These are phyloP conservation scores for Imleria badia DNA, from an alignment of 768 basidiomycete genomes.

Conservation along the genomic window DNA sequence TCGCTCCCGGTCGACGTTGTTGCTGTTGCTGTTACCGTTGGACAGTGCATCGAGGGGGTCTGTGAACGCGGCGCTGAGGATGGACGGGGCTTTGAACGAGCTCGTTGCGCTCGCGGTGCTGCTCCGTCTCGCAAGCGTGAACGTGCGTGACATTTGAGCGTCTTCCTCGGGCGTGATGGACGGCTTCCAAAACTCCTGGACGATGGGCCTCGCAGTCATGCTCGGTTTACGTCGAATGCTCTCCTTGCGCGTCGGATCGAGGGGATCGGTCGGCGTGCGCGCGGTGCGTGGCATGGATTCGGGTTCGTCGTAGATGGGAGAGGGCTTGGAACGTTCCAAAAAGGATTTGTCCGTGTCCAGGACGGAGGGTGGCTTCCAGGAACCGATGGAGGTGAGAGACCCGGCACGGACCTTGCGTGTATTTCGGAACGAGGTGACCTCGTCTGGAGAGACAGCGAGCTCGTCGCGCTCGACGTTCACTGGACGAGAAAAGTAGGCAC, in stretches of 20 bases:
- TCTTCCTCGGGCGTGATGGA: conserved; percentile 47
- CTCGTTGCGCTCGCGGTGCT: conserved; percentile 54
- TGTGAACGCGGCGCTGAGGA: conserved; percentile 40
- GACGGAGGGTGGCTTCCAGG: conserved; percentile 27
- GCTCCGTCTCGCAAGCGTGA: conserved; percentile 43
- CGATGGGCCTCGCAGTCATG: conserved; percentile 33
- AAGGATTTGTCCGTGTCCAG: conserved; percentile 23
- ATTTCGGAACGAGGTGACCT: conserved; percentile 12
- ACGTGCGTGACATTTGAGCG: conserved; percentile 39
- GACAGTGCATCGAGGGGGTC: conserved; percentile 21
- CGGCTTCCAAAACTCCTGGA: conserved; percentile 53
- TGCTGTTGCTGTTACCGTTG: background rate
- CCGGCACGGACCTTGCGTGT: conserved; percentile 26
- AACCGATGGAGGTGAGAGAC: conserved; percentile 26
- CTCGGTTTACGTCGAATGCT: conserved; percentile 36
- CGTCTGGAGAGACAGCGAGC: conserved; percentile 16
- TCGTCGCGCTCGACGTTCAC: conserved; percentile 21
- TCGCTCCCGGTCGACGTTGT: conserved; percentile 27
- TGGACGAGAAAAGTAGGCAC: conserved; percentile 18
- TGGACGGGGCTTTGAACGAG: conserved; percentile 42
- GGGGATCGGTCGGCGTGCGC: conserved; percentile 22
- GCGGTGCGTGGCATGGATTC: conserved; percentile 23
- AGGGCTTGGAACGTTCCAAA: conserved; percentile 21
- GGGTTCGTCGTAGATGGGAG: conserved; percentile 28
- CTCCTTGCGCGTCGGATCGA: conserved; percentile 24